These are phyloP conservation scores for Aspergillus brunneoviolaceus DNA, from an alignment of 2,329 filamentous ascomycete species.

Conservation along the genomic window DNA sequence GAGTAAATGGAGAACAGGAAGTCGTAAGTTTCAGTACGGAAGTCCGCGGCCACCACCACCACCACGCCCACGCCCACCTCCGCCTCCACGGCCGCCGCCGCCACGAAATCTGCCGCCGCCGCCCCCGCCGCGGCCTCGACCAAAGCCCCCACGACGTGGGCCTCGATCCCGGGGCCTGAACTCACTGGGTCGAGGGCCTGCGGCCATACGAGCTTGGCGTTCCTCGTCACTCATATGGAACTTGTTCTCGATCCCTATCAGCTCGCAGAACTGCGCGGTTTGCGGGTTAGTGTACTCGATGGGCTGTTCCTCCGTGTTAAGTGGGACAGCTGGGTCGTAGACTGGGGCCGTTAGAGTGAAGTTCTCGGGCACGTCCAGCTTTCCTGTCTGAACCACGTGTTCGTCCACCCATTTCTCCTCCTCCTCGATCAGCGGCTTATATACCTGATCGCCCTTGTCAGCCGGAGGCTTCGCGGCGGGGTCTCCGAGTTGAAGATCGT, in stretches of 20 bases:
- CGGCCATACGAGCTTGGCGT: slow-evolving; percentile 57
- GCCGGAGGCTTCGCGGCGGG: slow-evolving; percentile 52
- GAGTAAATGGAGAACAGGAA: neutral
- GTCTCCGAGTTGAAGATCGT: slow-evolving; percentile 64
- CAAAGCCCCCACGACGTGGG: slow-evolving; percentile 21
- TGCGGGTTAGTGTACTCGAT: slow-evolving; percentile 84
- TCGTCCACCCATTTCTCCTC: slow-evolving; percentile 79
- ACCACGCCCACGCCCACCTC: neutral
- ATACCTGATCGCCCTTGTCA: slow-evolving; percentile 68
- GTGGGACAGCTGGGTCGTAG: slow-evolving; percentile 59
- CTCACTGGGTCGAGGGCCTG: slow-evolving; percentile 53
- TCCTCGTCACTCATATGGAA: slow-evolving; percentile 75
- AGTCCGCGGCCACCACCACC: neutral
- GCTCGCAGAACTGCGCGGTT: slow-evolving; percentile 74
- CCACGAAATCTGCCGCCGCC: slow-evolving; percentile 24
- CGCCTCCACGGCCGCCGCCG: slow-evolving; percentile 14
- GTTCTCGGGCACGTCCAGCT: slow-evolving; percentile 71
- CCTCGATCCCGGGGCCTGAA: slow-evolving; percentile 12
- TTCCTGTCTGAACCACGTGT: slow-evolving; percentile 63
- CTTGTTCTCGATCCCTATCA: slow-evolving; percentile 74
- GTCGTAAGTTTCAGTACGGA: neutral
- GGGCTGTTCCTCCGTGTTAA: slow-evolving; percentile 63
- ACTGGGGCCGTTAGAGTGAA: slow-evolving; percentile 75
- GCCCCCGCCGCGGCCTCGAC: slow-evolving; percentile 18
- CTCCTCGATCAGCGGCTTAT: slow-evolving; percentile 65